Evolutionary conservation across 805 yeast species (phyloP).

Genomic region (Candida incommunis): DNA sequence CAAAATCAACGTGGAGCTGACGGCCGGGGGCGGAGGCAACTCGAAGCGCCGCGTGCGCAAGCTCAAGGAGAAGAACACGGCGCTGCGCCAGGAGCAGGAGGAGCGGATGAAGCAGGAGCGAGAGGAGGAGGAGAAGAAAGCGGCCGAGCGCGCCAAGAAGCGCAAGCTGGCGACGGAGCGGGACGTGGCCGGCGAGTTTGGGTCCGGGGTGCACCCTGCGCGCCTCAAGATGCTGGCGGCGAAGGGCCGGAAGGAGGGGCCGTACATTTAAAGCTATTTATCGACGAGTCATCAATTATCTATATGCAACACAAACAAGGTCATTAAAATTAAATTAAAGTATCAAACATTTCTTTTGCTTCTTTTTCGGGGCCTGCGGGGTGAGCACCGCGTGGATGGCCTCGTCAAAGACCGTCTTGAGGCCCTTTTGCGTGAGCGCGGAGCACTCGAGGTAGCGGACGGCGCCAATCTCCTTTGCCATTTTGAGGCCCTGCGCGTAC

Average conservation of each 20-base stretch:
- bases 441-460: constrained; percentile 75
- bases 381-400: constrained; percentile 79
- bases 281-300: no score
- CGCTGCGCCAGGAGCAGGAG: constrained; percentile 54
- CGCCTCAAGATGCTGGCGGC: constrained; percentile 1
- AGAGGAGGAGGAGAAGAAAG: constrained; percentile 19
- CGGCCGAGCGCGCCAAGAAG: constrained; percentile 3
- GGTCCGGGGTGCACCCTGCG: constrained; percentile 5
- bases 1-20: constrained; percentile 86
- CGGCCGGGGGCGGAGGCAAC: constrained; percentile 98
- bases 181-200: not conserved
- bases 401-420: constrained; percentile 81
- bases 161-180: constrained; percentile 1
- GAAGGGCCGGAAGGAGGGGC: no score
- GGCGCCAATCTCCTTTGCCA: constrained; percentile 61
- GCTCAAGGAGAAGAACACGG: constrained; percentile 65
- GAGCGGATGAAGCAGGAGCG: constrained; percentile 38
- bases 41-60: constrained; percentile 45
- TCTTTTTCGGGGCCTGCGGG: constrained; percentile 28
- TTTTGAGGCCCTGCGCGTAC: constrained; percentile 42
- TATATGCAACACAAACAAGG: no score
- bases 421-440: constrained; percentile 83
- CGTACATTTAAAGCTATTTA: no score
- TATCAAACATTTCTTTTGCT: constrained; percentile 1
- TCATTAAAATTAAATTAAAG: no score